Evolutionary conservation across 2,329 filamentous ascomycete species (phyloP).

Genomic region (Saccharata proteae): DNA sequence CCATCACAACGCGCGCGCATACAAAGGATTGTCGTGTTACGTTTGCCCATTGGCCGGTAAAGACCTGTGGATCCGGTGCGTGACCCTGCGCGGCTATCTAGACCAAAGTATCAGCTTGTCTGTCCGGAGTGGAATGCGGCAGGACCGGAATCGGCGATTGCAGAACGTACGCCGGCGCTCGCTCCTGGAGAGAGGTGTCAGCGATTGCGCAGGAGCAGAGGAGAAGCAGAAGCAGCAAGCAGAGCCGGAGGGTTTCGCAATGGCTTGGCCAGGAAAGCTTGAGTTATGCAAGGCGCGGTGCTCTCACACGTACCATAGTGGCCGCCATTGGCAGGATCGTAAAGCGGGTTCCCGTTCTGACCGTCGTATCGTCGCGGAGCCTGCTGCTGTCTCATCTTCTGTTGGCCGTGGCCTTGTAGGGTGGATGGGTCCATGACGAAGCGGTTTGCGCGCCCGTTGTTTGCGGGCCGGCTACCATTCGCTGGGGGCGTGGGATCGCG

Average conservation of each 20-base stretch:
- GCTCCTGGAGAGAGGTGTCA: slow-evolving; percentile 39
- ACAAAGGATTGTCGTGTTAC: slow-evolving; percentile 33
- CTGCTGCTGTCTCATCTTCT: slow-evolving; percentile 23
- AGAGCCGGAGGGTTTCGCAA: slow-evolving; percentile 2
- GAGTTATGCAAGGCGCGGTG: slow-evolving; percentile 4
- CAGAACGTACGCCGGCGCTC: slow-evolving; percentile 50
- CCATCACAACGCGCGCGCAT: neutral
- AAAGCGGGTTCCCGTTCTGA: slow-evolving; percentile 35
- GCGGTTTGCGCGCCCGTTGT: slow-evolving; percentile 15
- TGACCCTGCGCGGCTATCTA: slow-evolving; percentile 80
- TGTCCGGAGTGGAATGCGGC: slow-evolving; percentile 8
- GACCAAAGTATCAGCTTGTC: slow-evolving; percentile 26
- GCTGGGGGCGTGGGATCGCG: slow-evolving; percentile 7
- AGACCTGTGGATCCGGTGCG: slow-evolving; percentile 78
- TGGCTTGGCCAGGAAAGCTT: slow-evolving; percentile 8
- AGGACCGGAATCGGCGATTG: slow-evolving; percentile 11
- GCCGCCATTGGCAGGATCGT: slow-evolving; percentile 34
- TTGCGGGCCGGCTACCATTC: slow-evolving; percentile 14
- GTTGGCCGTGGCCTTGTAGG: slow-evolving; percentile 23
- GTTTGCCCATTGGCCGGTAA: slow-evolving; percentile 91
- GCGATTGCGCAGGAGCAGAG: slow-evolving; percentile 1
- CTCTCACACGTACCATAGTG: slow-evolving; percentile 35
- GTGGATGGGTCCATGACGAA: slow-evolving; percentile 25
- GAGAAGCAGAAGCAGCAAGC: slow-evolving; percentile 1
- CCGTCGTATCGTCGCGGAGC: slow-evolving; percentile 36